Evolutionary conservation across 306 rosid species (phyloP), one percentile per base, ranked within the genome.

Genomic region (Hippophae tibetana): DNA sequence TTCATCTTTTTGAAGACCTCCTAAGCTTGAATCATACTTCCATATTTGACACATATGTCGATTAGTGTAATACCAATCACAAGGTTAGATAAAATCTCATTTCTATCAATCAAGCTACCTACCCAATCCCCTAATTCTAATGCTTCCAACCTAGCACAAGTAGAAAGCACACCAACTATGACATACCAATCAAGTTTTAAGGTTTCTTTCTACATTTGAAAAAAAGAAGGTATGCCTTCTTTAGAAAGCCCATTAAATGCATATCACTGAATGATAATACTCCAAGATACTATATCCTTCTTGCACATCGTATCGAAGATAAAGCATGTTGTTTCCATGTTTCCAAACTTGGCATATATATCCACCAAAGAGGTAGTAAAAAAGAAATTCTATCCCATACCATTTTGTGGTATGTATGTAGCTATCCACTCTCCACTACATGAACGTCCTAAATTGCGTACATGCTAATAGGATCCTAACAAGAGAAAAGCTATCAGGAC

Each of bases 11-110:
- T 71, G 55, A 84, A 87, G 66, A 79, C 57, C 70, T 73, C 78
- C 86, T 78, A 65, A 1, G 88, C 86, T 42, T 26, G 79, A 12
- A 11, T 59, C 78, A 87, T 48, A 9, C 77, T 77, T 54, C 95
- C 95, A 67, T 92, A 84, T 78, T 87, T 87, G 5, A 89, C 79
- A 59, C 79, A 82, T 65, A 87, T 76, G 72, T 84, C 95, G 58
- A 87, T 84, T 56, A 87, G 74, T 23, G 92, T 82, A 6, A 92
- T 79, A 12, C 92, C 86, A 10, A 81, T 68, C 47, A 81, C 82
- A 52, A 86, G 84, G 72, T 79, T 79, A 6, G 42, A 69, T 25
- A 79, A 68, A 63, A 79, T 72, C 57, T 83, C 90, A 66, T 66
- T 51, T 11, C 44, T 57, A 57, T 79, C 78, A 69, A 84, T 61